phyloP scores from a whole-genome alignment of 768 basidiomycete genomes.

The Leccinum olivaceopallidum region DNA sequence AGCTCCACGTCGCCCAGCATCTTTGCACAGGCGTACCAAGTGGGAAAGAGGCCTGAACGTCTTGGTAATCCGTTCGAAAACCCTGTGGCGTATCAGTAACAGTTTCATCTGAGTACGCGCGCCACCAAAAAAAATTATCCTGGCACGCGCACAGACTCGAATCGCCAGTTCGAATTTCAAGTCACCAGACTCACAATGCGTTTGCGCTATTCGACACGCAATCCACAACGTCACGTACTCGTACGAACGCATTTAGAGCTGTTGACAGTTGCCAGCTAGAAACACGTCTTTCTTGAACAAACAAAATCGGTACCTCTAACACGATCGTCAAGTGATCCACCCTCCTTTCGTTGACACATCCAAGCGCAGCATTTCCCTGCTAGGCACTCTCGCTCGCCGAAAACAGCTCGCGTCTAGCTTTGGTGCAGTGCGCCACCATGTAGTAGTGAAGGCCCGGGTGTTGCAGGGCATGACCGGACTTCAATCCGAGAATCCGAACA shows the following conservation, averaged over 20 bases:
- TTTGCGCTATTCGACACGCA: conserved; percentile 86
- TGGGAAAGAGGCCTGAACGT: conserved; percentile 77
- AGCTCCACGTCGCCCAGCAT: conserved; percentile 75
- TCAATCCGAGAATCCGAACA: conserved; percentile 63
- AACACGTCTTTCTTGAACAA: too few species aligned
- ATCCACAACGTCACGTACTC: conserved; percentile 80
- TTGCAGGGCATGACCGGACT: conserved; percentile 81
- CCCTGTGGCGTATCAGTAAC: conserved; percentile 45
- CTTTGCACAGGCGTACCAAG: conserved; percentile 85
- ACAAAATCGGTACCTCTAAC: conserved; percentile 63
- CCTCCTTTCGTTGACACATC: conserved; percentile 87
- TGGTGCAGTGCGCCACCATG: conserved; percentile 84
- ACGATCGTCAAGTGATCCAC: conserved; percentile 84
- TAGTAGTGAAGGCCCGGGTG: conserved; percentile 89
- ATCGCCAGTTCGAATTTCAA: conserved; percentile 83
- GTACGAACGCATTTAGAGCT: too few species aligned
- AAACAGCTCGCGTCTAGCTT: conserved; percentile 51
- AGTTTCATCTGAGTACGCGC: background rate
- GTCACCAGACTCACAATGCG: conserved; percentile 43
- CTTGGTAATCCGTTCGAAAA: conserved; percentile 90
- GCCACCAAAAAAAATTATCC: background rate
- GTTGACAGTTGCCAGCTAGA: background rate
- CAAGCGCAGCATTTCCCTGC: conserved; percentile 54
- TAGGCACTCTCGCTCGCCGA: conserved; percentile 41
- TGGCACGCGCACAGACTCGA: conserved; percentile 48